Conservation (phyloP, 805 yeast genomes). For the Komagataella mondaviorum region DNA sequence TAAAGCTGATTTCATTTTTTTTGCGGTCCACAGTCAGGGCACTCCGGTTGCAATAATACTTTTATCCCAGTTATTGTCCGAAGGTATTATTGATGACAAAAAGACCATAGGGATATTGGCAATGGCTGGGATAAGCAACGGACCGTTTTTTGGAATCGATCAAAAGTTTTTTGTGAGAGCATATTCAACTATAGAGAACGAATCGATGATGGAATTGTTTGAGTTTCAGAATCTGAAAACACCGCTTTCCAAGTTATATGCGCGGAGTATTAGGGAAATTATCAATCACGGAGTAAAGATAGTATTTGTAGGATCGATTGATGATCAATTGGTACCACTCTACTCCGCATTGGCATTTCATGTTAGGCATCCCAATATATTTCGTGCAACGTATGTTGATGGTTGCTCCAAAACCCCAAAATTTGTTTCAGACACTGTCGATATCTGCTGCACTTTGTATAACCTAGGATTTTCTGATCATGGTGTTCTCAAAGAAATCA, state of each 20-base stretch:
- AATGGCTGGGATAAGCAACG: slow-evolving; percentile 94
- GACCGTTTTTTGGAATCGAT: slow-evolving; percentile 88
- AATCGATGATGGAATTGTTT: slow-evolving; percentile 73
- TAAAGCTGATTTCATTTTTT: slow-evolving; percentile 65
- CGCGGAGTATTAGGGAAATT: slow-evolving; percentile 51
- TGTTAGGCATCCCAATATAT: slow-evolving; percentile 79
- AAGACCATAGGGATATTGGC: slow-evolving; percentile 61
- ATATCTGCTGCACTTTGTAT: slow-evolving; percentile 58
- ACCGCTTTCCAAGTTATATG: slow-evolving; percentile 54
- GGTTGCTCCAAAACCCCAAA: slow-evolving; percentile 66
- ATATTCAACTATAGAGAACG: slow-evolving; percentile 81
- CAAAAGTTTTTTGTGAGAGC: slow-evolving; percentile 76
- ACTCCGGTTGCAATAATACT: slow-evolving; percentile 78
- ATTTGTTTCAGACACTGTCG: slow-evolving; percentile 63
- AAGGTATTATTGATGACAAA: slow-evolving; percentile 28
- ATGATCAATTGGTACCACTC: slow-evolving; percentile 89
- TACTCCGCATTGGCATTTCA: slow-evolving; percentile 80
- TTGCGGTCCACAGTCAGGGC: slow-evolving; percentile 90
- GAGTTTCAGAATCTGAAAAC: slow-evolving; percentile 75
- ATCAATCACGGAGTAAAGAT: slow-evolving; percentile 63
- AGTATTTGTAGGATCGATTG: slow-evolving; percentile 75
- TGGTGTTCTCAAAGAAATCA: slow-evolving; percentile 74
- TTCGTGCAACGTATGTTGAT: slow-evolving; percentile 81
- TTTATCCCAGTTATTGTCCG: slow-evolving; percentile 57
- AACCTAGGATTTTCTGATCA: slow-evolving; percentile 77